Base-by-base conservation (phyloP, 73 alveolate genomes). In the Durusdinium trenchii region DNA sequence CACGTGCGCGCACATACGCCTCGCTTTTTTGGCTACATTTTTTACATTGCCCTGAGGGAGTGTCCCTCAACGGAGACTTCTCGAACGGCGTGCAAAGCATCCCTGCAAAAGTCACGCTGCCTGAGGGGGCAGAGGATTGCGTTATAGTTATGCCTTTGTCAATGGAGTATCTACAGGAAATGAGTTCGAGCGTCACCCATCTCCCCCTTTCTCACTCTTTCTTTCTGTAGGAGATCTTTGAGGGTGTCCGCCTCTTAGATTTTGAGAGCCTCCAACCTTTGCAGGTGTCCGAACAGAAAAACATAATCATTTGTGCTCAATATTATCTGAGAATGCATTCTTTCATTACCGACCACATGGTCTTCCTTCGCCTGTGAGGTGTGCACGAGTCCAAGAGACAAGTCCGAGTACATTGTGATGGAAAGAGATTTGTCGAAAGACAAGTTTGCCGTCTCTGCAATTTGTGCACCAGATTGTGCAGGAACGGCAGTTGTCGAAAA, bases 51-150 rank as follows among this genome's bases (percentile, higher is more conserved):
- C 10, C 84, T 73, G 28, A 73, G 84, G 84, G 84, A 47, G 48
- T 73, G 18, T 73, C 84, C 48, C 42, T 73, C 51, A 73, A 73
- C 35, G 84, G 84, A 7, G 84, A 73, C 84, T 73, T 73, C 84
- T 73, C 84, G 51, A 47, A 50, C 51, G 84, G 84, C 38, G 84
- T 73, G 84, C 51, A 73, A 38, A 73, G 51, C 32, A 73, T 36
- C 42, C 50, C 84, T 16, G 38, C 47, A 16, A 73, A 73, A 30
- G 84, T 73, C 36, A 35, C 84, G 32, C 51, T 73, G 47, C 84
- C 84, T 36, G 84, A 73, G 38, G 84, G 38, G 50, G 84, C 84
- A 0, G 84, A 73, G 84, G 84, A 35, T 7, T 26, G 42, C 45
- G 79, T 54, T 14, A 54, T 14, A 54, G n/a, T n/a, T n/a, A n/a